Evolutionary conservation across 2,329 filamentous ascomycete genomes (phyloP), one percentile per base, ranked within the genome.

Genomic region (Nectriaceae sp.): DNA sequence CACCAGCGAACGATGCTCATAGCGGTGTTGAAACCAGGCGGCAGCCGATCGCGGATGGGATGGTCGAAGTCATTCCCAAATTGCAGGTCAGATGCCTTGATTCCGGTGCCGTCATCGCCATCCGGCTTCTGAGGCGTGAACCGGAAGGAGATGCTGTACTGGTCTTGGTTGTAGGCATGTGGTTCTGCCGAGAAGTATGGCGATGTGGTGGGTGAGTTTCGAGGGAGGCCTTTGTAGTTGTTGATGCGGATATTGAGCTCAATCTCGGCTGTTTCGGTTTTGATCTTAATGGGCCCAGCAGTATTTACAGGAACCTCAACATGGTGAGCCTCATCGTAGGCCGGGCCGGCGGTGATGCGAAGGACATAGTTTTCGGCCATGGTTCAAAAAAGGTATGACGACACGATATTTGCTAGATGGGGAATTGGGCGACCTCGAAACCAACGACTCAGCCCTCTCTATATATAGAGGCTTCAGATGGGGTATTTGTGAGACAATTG

Each of bases 51-150:
- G 22, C 90, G 83, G 59, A 99, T 94, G 0, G 94, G 90, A 42
- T 88, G 83, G 64, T 96, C 92, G 66, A 97, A 97, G 75, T 97
- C 91, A 68, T 97, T 97, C 36, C 93, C 94, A 61, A 96, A 96
- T 45, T 97, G 84, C 3, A 99, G 76, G 53, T 95, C 85, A 21
- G 81, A 70, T 38, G 83, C 90, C 3, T 77, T 76, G 47, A 96
- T 84, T 29, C 79, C 78, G n/a, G 19, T 4, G 4, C 47, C 21
- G 4, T 55, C 50, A 1, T 51, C 52, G 6, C 44, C 54, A 37
- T 49, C 44, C 10, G 63, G 64, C 42, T 63, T 65, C 60, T 88
- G 89, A n/a, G 88, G 89, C 1, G 80, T 84, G 68, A 97, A 89
- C 39, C 82, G 80, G 65, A 96, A 87, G 24, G 83, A 79, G 61